Percentiles rank a stretch among this genome's conserved stretches.
Evolutionary conservation across 257 asterid species (phyloP).

Genomic region (Solanum rostratum): DNA sequence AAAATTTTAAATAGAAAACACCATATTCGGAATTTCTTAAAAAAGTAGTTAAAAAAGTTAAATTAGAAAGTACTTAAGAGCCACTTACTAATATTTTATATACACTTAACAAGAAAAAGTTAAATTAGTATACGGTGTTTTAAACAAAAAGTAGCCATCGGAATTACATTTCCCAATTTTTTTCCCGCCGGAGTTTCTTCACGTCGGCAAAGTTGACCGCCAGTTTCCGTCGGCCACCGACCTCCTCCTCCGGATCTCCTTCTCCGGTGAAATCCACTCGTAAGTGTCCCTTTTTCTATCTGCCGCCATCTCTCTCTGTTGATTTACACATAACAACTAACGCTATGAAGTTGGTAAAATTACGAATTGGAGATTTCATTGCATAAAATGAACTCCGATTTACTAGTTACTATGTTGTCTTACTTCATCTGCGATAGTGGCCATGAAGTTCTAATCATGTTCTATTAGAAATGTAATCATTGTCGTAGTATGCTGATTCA

Average conservation of each 20-base stretch:
- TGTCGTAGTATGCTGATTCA: not conserved
- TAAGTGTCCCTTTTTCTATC: not conserved
- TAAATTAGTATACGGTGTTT: not conserved
- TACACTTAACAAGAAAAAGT: no score
- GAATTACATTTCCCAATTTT: not conserved
- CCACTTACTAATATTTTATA: no score
- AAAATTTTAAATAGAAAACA: no score
- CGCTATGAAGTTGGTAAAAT: not conserved
- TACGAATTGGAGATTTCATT: not conserved
- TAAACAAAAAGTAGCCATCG: not conserved
- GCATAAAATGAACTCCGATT: not conserved
- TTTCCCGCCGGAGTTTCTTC: not conserved
- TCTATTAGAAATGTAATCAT: not conserved
- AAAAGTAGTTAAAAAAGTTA: no score
- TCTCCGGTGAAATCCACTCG: not conserved
- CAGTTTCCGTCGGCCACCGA: not conserved
- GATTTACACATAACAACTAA: not conserved
- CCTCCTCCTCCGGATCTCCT: not conserved
- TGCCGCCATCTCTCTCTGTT: not conserved
- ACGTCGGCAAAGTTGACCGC: not conserved
- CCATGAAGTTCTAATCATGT: not conserved
- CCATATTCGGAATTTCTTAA: no score
- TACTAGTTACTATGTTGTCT: not conserved
- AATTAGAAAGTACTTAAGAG: no score
- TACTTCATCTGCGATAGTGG: not conserved